Evolutionary conservation across 2,329 filamentous ascomycete genomes (phyloP), one percentile per base, ranked within the genome.

Genomic region (Cercospora citrullina): DNA sequence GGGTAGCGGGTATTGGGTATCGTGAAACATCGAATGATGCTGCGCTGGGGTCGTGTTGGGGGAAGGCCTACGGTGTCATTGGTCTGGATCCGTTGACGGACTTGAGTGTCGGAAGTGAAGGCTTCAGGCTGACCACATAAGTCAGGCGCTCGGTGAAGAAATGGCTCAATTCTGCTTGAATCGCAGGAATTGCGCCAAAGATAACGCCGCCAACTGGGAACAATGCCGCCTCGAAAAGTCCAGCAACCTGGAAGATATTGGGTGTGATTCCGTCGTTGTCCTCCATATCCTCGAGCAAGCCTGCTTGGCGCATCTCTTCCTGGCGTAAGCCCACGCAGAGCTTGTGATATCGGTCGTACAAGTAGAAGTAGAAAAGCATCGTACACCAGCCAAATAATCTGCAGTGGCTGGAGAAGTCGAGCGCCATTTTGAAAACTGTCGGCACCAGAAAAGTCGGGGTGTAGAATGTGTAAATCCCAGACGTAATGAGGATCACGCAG

Each of bases 101-200:
- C 45, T 66, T 67, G 36, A 69, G 45, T 18, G 64, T 65, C n/a
- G 65, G 62, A 55, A 73, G 64, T 6, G 74, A 75, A 16, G 73
- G 87, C 85, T 92, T 92, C 79, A 89, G 87, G 81, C 89, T 91
- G 74, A 92, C 90, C 0, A 87, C 86, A 78, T 92, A 92, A 10
- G 90, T 87, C 72, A 92, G 77, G 65, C 90, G 84, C 36, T 89
- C 81, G 0, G 88, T 91, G 85, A 89, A 92, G 75, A 92, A 87
- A 76, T 92, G 90, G 75, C 84, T 87, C 64, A 91, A 79, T 71
- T 90, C 86, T 2, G 90, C 90, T 70, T 91, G 88, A 4, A 88
- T 83, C 53, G 87, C 87, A 0, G 90, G 90, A 18, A 91, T 85
- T 0, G 88, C 85, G 18, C 90, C 90, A 73, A 88, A 92, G 2